These are phyloP conservation scores for Hymenoscyphus infarciens DNA, from an alignment of 2,329 filamentous ascomycete species.

Conservation along the genomic window DNA sequence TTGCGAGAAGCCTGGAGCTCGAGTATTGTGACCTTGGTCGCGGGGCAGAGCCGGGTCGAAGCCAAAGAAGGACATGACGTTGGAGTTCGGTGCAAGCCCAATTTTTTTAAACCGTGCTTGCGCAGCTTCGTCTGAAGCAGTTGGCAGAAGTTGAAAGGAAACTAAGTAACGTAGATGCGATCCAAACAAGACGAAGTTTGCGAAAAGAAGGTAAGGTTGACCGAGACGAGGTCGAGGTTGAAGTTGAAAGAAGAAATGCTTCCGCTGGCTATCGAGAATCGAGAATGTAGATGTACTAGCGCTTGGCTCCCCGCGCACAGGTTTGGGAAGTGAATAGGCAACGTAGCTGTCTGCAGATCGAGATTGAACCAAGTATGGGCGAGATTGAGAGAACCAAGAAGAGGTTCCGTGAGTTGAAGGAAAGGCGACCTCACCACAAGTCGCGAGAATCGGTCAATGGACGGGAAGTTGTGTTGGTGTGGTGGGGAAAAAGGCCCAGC, in stretches of 20 bases:
- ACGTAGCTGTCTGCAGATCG: background rate
- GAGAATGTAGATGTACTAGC: background rate
- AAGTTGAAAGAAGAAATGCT: background rate
- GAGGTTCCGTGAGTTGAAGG: too few relatives aligned
- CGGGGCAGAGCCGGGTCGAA: slow-evolving; percentile 69
- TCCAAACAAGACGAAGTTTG: background rate
- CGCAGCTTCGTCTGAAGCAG: background rate
- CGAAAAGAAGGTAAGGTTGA: background rate
- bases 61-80: slow-evolving; percentile 83
- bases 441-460: background rate
- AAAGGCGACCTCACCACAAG: background rate
- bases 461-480: background rate
- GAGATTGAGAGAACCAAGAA: too few relatives aligned
- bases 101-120: background rate
- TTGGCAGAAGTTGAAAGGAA: background rate
- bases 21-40: slow-evolving; percentile 61
- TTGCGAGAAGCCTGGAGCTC: slow-evolving; percentile 78
- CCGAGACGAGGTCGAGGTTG: background rate
- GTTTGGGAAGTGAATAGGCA: background rate
- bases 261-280: too few relatives aligned
- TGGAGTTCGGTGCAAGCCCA: background rate
- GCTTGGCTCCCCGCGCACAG: background rate
- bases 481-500: background rate
- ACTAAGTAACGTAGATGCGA: slow-evolving; percentile 1
- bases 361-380: too few relatives aligned